Percentiles rank a stretch among this genome's conserved stretches.
Evolutionary conservation across 1,284 basidiomycete species (phyloP).

Genomic region (Moesziomyces parantarcticus): DNA sequence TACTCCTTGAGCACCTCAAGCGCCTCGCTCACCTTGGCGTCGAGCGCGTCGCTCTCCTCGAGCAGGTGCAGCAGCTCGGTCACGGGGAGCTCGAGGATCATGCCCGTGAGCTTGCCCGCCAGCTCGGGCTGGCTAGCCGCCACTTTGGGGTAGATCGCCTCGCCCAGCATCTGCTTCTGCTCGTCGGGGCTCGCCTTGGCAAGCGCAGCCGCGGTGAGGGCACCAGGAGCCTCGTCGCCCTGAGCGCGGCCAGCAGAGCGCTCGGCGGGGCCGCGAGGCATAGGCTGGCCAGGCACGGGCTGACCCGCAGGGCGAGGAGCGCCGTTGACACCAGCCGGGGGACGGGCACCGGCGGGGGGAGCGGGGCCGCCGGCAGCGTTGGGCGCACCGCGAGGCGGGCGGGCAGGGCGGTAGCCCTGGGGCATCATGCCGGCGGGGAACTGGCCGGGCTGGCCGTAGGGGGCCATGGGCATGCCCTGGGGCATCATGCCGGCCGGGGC

Average conservation of each 20-base stretch:
- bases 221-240: constrained; percentile 43
- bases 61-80: constrained; percentile 66
- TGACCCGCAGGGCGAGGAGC: constrained; percentile 52
- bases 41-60: constrained; percentile 66
- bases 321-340: constrained; percentile 55
- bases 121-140: constrained; percentile 63
- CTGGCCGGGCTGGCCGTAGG: constrained; percentile 65
- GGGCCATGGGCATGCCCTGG: constrained; percentile 65
- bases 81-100: constrained; percentile 68
- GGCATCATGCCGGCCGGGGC: constrained; percentile 67
- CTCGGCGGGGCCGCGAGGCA: constrained; percentile 41
- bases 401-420: constrained; percentile 63
- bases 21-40: constrained; percentile 66
- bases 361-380: constrained; percentile 52
- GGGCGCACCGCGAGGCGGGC: constrained; percentile 61
- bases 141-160: constrained; percentile 68
- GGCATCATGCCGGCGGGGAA: constrained; percentile 66
- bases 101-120: constrained; percentile 67
- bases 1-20: constrained; percentile 67
- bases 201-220: constrained; percentile 63
- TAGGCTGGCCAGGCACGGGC: constrained; percentile 52
- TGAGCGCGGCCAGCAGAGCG: constrained; percentile 44
- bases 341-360: constrained; percentile 51
- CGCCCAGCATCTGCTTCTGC: constrained; percentile 68
- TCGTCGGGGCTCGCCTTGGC: constrained; percentile 67